Base-by-base conservation (phyloP, 345 rosid genomes). In the Eucalyptus microcorys region DNA sequence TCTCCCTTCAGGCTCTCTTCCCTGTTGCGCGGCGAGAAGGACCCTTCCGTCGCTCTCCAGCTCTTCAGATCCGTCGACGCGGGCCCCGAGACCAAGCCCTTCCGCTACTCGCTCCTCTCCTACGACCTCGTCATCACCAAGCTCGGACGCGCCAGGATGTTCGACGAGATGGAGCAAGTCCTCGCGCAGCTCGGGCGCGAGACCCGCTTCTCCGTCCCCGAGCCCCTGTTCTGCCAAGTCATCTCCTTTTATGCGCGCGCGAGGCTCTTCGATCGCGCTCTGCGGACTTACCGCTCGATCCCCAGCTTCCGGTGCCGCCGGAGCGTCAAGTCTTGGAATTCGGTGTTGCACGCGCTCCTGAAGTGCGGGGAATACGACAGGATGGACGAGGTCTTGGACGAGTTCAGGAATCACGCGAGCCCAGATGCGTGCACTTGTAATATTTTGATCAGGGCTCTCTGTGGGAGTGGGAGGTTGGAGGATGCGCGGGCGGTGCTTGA, bases 341-440 rank as follows among this genome's bases (percentile, higher is more conserved):
- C 98, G n/a, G 64, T 96, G 91, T 87, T 96, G 86, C 89, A 89
- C 76, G 96, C 89, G 80, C 91, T 96, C 49, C 64, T 95, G 47
- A 89, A 83, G 83, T 94, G 95, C 88, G 49, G 91, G 8, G 91
- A 91, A n/a, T 92, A 93, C 64, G 94, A 93, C 22, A 90, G 89
- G 87, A 91, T 93, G 94, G 90, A 57, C 47, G 92, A 93, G 5
- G n/a, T 93, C 15, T 88, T 94, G 86, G 85, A 40, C 71, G 55
- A 89, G 85, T 86, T 95, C 90, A 94, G 91, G 87, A 86, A 92
- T 87, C 89, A 64, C 84, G 93, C 88, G 17, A 87, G 86, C 86
- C 95, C 97, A 9, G 98, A 97, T 90, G 92, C 95, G 61, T 96
- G 99, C 86, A 97, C 97, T 71, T 97, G 91, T 89, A 96, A 96